Evolutionary conservation across 164 flowering plant species (phyloP).

Genomic region (Stephania japonica): DNA sequence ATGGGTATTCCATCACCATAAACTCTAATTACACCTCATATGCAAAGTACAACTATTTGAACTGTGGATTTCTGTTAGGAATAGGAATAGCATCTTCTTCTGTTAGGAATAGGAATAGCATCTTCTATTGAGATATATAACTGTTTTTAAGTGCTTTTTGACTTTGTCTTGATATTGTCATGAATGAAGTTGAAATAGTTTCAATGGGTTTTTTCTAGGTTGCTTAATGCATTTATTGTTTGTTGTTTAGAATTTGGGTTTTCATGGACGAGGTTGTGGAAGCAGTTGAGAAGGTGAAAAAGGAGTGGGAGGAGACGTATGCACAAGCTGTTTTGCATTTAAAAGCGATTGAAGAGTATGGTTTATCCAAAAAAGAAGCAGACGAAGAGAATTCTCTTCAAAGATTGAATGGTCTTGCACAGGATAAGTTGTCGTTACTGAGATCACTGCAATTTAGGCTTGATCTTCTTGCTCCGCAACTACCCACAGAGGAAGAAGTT

Average conservation of each 20-base stretch:
- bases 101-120: too few relatives aligned
- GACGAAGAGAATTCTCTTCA: conserved; percentile 55
- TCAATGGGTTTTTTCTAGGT: neutral
- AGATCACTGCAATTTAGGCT: conserved; percentile 60
- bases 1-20: too few relatives aligned
- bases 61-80: too few relatives aligned
- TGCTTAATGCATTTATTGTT: neutral
- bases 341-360: conserved; percentile 54
- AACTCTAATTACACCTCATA: too few relatives aligned
- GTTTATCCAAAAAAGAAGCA: conserved; percentile 30
- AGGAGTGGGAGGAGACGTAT: conserved; percentile 61
- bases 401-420: conserved; percentile 77
- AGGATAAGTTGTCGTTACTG: conserved; percentile 63
- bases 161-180: neutral
- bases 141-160: too few relatives aligned
- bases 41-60: too few relatives aligned
- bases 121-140: too few relatives aligned
- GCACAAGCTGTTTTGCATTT: conserved; percentile 38
- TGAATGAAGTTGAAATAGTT: neutral
- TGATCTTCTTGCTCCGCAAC: conserved; percentile 82
- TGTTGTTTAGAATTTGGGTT: neutral
- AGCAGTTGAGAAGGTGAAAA: conserved; percentile 62
- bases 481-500: conserved; percentile 47
- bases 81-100: too few relatives aligned
- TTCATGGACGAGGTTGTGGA: conserved; percentile 68